phyloP scores from a whole-genome alignment of 192 early-diverging fungal genomes.

The Podila clonocystis region DNA sequence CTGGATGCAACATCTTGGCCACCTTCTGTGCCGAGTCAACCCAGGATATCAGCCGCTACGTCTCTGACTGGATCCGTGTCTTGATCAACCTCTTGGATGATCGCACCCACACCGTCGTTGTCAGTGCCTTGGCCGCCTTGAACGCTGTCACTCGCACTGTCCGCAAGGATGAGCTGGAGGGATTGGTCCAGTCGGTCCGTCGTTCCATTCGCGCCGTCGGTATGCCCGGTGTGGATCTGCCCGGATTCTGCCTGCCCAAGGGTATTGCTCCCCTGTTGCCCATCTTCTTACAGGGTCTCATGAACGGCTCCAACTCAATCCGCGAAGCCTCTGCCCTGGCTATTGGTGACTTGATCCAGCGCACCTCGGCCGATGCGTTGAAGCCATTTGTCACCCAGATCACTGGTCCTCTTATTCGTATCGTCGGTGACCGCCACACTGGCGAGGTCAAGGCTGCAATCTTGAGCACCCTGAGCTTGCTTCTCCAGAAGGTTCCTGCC shows the following conservation, averaged over 20 bases:
- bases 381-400: slow-evolving; percentile 94
- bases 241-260: slow-evolving; percentile 92
- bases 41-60: slow-evolving; percentile 70
- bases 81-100: slow-evolving; percentile 81
- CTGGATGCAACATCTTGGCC: slow-evolving; percentile 70
- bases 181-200: slow-evolving; percentile 75
- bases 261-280: slow-evolving; percentile 91
- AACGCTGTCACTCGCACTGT: slow-evolving; percentile 83
- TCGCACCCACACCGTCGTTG: slow-evolving; percentile 64
- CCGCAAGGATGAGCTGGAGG: slow-evolving; percentile 90
- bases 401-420: slow-evolving; percentile 97
- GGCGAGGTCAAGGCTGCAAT: slow-evolving; percentile 94
- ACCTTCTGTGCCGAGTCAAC: slow-evolving; percentile 73
- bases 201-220: slow-evolving; percentile 71
- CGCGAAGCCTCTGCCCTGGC: slow-evolving; percentile 89
- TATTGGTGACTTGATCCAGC: slow-evolving; percentile 78
- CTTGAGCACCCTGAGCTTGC: slow-evolving; percentile 79
- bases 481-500: slow-evolving; percentile 86
- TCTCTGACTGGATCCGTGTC: slow-evolving; percentile 83
- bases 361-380: slow-evolving; percentile 80
- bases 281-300: slow-evolving; percentile 93
- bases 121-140: slow-evolving; percentile 82
- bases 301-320: slow-evolving; percentile 84
- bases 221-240: slow-evolving; percentile 65
- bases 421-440: slow-evolving; percentile 94